Evolutionary conservation across 2,329 filamentous ascomycete genomes (phyloP), one percentile per base, ranked within the genome.

Genomic region (Chrysosporium keratinophilum): DNA sequence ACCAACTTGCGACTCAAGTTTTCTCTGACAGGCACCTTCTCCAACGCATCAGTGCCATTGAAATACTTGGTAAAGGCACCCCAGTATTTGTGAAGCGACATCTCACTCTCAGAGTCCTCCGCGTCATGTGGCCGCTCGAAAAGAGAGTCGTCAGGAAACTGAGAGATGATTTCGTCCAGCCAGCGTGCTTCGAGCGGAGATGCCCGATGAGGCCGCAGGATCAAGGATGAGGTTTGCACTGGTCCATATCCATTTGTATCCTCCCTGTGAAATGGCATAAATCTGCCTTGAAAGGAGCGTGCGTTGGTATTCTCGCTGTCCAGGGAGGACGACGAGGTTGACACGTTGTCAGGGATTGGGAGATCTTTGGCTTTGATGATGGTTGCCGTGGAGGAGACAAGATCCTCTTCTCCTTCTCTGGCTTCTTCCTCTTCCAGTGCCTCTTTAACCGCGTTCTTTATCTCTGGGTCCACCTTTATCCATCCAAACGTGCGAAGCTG

Each of bases 401-500:
- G 31, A 39, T 35, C 35, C 54, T 57, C 48, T 55, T 57, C 54
- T 53, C 54, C 44, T 14, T 75, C 62, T 2, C 84, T 73, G 57
- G 83, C 78, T 58, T 87, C 83, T 58, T 87, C 83, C 23, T 78
- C 78, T 61, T 85, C 82, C 42, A 88, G 76, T 52, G 83, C 79
- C 61, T 84, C 79, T 50, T 87, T 82, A 2, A 94, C 88, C 59
- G 87, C 84, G 63, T 86, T 84, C 61, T 93, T 83, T 58, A 95
- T 86, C 65, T 91, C 84, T 1, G 86, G 83, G 70, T 84, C 84
- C 41, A 93, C 86, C 48, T 91, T 81, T 42, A 97, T 82, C 76
- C 93, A 95, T 11, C 85, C 88, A 67, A 94, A 96, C 0, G 88
- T 93, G 58, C 89, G 87, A 5, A 98, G 78, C 67, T 96, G 90